Conservation (phyloP, 2,329 filamentous ascomycete genomes). For the Remersonia thermophila region DNA sequence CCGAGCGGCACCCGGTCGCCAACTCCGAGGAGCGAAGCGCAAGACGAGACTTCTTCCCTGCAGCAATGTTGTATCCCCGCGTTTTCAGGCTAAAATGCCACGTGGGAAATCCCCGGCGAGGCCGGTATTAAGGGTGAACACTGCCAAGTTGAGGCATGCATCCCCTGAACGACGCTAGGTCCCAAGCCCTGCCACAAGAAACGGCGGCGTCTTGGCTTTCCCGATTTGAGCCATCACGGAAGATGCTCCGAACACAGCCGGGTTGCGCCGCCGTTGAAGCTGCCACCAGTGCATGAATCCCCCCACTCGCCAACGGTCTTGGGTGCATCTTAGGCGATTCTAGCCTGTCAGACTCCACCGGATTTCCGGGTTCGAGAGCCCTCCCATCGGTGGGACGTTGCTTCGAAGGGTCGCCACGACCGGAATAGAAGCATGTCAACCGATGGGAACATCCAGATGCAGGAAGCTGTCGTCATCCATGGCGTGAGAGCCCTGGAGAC, state of each 20-base stretch:
- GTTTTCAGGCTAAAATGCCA: conserved; percentile 14
- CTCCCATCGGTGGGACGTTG: no score
- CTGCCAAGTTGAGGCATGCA: conserved; percentile 9
- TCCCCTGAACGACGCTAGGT: no score
- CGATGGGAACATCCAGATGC: neutral
- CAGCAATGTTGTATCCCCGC: conserved; percentile 3
- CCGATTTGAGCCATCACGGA: conserved; percentile 11
- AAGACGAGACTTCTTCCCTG: neutral
- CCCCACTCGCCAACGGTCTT: neutral
- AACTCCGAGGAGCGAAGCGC: neutral
- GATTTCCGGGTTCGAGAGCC: neutral
- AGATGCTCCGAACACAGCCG: conserved; percentile 13
- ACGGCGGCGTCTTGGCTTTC: conserved; percentile 9
- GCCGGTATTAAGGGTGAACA: conserved; percentile 6
- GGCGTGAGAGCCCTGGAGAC: neutral
- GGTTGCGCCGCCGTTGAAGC: conserved; percentile 5
- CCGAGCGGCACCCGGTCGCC: no score
- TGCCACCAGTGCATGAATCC: neutral
- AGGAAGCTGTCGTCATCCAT: neutral
- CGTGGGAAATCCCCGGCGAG: conserved; percentile 3
- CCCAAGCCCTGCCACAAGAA: neutral
- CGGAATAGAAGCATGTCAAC: neutral
- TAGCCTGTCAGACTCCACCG: neutral
- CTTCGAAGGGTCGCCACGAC: no score
- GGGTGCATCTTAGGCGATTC: neutral